A percentile compares a stretch with the other conserved stretches of the same genome.
phyloP scores from a whole-genome alignment of 352 stramenopile species.

The Globisporangium cederbergense region DNA sequence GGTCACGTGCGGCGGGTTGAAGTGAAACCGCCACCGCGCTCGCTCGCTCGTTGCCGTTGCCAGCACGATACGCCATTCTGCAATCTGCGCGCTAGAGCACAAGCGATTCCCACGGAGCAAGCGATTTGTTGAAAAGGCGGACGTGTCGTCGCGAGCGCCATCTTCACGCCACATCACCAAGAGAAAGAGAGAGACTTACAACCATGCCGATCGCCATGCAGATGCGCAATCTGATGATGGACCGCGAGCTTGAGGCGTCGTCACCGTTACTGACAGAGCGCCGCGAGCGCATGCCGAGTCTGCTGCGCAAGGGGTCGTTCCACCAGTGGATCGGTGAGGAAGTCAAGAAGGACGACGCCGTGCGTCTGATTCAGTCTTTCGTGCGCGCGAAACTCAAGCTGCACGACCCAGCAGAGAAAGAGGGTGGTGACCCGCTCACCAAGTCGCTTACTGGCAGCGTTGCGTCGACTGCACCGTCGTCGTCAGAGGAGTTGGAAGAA shows the following conservation, averaged over 20 bases:
- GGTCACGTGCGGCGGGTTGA: neutral
- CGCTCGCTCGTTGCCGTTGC: neutral
- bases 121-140: neutral
- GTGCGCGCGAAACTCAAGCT: constrained; percentile 25
- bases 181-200: neutral
- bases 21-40: constrained; percentile 8
- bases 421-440: constrained; percentile 16
- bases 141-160: too few species aligned
- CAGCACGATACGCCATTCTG: constrained; percentile 1
- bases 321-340: constrained; percentile 31
- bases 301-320: constrained; percentile 19
- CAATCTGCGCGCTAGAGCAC: neutral
- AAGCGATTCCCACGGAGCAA: neutral
- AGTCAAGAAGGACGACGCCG: constrained; percentile 29
- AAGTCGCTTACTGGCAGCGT: constrained; percentile 16
- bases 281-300: constrained; percentile 10
- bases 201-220: constrained; percentile 2
- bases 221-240: neutral
- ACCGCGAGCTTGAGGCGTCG: neutral
- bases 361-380: constrained; percentile 31
- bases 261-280: neutral
- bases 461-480: constrained; percentile 12
- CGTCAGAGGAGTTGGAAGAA: constrained; percentile 22
- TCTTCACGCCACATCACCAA: neutral
- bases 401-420: neutral